These are phyloP conservation scores for Lentithecium fluviatile DNA, from an alignment of 495 filamentous ascomycete species.

Conservation along the genomic window DNA sequence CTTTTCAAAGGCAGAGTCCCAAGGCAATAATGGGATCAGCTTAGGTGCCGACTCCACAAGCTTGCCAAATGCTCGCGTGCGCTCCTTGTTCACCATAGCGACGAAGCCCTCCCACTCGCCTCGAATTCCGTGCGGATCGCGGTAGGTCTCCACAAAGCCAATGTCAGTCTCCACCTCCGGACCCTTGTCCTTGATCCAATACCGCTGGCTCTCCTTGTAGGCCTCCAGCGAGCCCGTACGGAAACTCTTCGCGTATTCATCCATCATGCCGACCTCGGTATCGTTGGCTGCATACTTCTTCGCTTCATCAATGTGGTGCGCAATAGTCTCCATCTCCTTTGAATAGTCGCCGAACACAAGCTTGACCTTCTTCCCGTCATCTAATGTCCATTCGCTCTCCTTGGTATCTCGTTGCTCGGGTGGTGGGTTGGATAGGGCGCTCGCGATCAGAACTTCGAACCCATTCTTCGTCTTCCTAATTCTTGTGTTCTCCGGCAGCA, in stretches of 20 bases:
- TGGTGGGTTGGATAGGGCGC: conserved; percentile 59
- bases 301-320: conserved; percentile 67
- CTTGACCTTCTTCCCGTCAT: conserved; percentile 68
- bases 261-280: conserved; percentile 79
- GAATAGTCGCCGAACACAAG: conserved; percentile 83
- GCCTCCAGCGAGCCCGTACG: conserved; percentile 77
- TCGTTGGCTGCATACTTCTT: conserved; percentile 77
- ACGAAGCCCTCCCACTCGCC: conserved; percentile 98
- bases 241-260: conserved; percentile 82
- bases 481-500: conserved; percentile 83
- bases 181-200: conserved; percentile 90
- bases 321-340: conserved; percentile 76
- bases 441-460: conserved; percentile 84
- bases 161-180: conserved; percentile 88
- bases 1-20: conserved; percentile 87
- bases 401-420: conserved; percentile 65
- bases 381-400: conserved; percentile 63
- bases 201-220: conserved; percentile 86
- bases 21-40: conserved; percentile 86
- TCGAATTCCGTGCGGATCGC: conserved; percentile 86
- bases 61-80: conserved; percentile 83
- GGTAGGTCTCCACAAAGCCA: conserved; percentile 94
- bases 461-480: conserved; percentile 70
- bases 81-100: conserved; percentile 75
- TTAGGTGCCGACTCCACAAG: conserved; percentile 76